Base-by-base conservation (phyloP, 495 filamentous ascomycete genomes). In the Lepidopterella palustris region DNA sequence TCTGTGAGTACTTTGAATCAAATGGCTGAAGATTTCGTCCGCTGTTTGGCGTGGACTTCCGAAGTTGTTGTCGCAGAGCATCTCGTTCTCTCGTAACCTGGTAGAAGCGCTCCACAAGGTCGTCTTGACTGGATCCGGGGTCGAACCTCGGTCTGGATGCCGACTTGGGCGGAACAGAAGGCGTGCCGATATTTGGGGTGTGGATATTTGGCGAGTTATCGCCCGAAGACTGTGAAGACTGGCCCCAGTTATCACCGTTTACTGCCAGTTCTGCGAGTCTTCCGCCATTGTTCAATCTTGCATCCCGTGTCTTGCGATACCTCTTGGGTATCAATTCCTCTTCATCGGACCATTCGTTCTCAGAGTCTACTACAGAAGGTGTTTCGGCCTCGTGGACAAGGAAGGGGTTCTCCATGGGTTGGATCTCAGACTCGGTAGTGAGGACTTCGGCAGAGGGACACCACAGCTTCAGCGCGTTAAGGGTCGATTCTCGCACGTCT, bases 401-500 rank as follows among this genome's bases (percentile, higher is more conserved):
- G 25, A 67, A 67, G 26, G 56, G 55, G 26, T 67, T 58, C 4
- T 55, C 57, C 28, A 53, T 60, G 6, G 31, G 24, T 21, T 32
- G 18, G 55, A 35, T 28, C 6, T 21, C 11, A 20, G 25, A 15
- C n/a, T 29, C 26, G 9, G 59, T 53, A 9, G 59, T 32, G 45
- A 67, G 48, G 53, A 61, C 39, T 60, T 67, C 60, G 53, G 64
- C 64, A 5, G 64, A 67, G 45, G 64, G 64, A 26, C 64, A 67
- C 31, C 60, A 60, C 13, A 61, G 27, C 53, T 63, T 67, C 24
- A 67, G 60, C 18, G 64, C 64, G 50, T 21, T 54, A 24, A 63
- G 45, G 11, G 64, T 67, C 39, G 60, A 63, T 48, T 60, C 10
- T 27, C 64, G 60, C 39, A 67, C 57, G 60, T 62, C 64, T 67